Percentiles rank a stretch among this genome's conserved stretches.
phyloP scores from a whole-genome alignment of 2,329 filamentous ascomycete species.

The Ceratocystis harringtonii region DNA sequence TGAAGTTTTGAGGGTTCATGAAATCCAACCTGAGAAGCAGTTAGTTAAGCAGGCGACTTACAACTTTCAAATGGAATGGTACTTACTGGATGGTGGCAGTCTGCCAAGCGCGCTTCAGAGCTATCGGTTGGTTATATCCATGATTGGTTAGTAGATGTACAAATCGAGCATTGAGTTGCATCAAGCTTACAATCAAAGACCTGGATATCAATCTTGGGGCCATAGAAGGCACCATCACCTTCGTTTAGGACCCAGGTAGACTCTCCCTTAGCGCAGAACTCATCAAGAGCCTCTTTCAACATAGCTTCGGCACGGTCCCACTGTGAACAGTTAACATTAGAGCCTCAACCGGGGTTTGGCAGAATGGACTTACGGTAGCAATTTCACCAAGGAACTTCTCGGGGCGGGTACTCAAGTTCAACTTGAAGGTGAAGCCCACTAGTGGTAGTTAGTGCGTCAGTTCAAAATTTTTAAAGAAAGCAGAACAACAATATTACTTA shows the following conservation, averaged over 20 bases:
- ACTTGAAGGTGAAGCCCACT: slow-evolving; percentile 55
- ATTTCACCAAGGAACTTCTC: slow-evolving; percentile 82
- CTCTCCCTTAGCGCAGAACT: slow-evolving; percentile 48
- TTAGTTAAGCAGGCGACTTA: background rate
- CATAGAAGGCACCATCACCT: slow-evolving; percentile 95
- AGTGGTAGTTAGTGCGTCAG: slow-evolving; percentile 14
- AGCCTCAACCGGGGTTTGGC: background rate
- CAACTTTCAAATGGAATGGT: background rate
- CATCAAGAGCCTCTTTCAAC: slow-evolving; percentile 62
- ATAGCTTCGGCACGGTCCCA: slow-evolving; percentile 82
- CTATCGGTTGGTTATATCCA: background rate
- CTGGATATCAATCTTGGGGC: slow-evolving; percentile 95
- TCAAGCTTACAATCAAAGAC: slow-evolving; percentile 35
- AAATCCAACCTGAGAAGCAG: slow-evolving; percentile 49
- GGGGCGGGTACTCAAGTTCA: slow-evolving; percentile 80
- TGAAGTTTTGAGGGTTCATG: slow-evolving; percentile 55
- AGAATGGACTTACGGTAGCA: slow-evolving; percentile 35
- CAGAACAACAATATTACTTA: slow-evolving; percentile 43
- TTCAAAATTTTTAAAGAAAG: background rate
- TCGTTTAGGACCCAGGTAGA: slow-evolving; percentile 79
- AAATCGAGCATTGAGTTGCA: slow-evolving; percentile 23
- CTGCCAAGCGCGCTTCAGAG: slow-evolving; percentile 38
- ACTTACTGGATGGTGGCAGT: slow-evolving; percentile 72
- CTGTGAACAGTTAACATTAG: background rate
- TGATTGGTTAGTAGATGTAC: background rate